Evolutionary conservation across 805 yeast species (phyloP), one percentile per base, ranked within the genome.

Genomic region (Sugiyamaella qingdaonensis): DNA sequence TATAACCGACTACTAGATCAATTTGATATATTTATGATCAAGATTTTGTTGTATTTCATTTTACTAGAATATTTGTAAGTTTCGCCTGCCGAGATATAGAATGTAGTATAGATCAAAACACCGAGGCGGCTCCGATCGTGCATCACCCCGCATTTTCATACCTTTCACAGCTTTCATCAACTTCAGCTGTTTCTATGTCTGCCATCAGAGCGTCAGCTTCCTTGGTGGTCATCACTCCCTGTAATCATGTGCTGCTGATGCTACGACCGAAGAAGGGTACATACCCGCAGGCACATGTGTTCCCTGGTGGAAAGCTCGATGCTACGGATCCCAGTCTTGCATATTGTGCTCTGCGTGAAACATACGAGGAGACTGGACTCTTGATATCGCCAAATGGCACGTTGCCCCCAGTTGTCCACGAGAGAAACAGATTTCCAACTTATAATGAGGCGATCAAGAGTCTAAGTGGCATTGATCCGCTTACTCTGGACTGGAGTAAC

Each of bases 301-400:
- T 66, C 44, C 70, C 70, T 1, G 70, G 70, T 7, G 70, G 70
- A 2, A 65, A 59, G 1, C 36, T 56, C 14, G 70, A 66, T 13
- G 47, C 57, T 3, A 49, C 57, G 1, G 70, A 66, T 41, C 54
- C 56, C 7, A 46, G 52, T 29, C 50, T 60, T 34, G 57, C 55
- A 24, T 57, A 64, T 44, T 60, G 67, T 43, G 70, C 69, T 1
- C 53, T 66, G 21, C 53, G 70, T 18, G 70, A 66, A 39, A 63
- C 68, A 1, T 67, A 57, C 37, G 70, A 66, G 47, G 70, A 66
- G 48, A 66, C 70, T 1, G 69, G 69, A 1, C 47, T 66, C 8
- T 44, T 64, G 39, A 54, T 66, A 16, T 35, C 56, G 31, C 63
- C 66, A n/a, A 51, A 55, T 13, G 18, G 41, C 21, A 42, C 34